Conservation (phyloP, 305 asterid genomes). For the Nicotiana rustica region DNA sequence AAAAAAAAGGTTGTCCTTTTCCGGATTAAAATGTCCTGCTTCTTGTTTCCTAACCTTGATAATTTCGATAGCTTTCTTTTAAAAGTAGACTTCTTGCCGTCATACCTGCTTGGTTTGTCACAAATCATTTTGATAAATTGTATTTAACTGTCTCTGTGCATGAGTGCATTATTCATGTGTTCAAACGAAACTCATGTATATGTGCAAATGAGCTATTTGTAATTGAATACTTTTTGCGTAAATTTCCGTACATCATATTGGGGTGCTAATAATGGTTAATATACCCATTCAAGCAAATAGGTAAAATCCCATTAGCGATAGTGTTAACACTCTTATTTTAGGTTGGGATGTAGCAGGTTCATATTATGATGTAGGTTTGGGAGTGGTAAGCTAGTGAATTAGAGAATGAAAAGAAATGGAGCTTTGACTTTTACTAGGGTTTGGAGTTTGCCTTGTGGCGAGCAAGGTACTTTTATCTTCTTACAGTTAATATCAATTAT, state of each 20-base stretch:
- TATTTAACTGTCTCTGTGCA: not conserved
- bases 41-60: not conserved
- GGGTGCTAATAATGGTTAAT: not conserved
- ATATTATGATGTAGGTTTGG: not conserved
- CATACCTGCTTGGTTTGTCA: not conserved
- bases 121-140: not conserved
- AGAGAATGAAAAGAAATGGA: not conserved
- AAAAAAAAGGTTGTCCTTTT: not conserved
- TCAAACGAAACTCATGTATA: not conserved
- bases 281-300: not conserved
- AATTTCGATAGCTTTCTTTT: not conserved
- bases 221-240: not conserved
- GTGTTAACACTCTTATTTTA: not conserved
- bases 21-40: not conserved
- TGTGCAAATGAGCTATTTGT: not conserved
- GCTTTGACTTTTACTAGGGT: not conserved
- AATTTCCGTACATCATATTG: not conserved
- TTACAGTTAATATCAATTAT: not conserved
- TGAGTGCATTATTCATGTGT: not conserved
- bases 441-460: not conserved
- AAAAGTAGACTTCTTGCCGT: not conserved
- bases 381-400: not conserved
- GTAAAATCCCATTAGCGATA: not conserved
- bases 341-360: not conserved
- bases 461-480: not conserved